phyloP scores from a whole-genome alignment of 352 stramenopile genomes.

The Globisporangium paddicum region DNA sequence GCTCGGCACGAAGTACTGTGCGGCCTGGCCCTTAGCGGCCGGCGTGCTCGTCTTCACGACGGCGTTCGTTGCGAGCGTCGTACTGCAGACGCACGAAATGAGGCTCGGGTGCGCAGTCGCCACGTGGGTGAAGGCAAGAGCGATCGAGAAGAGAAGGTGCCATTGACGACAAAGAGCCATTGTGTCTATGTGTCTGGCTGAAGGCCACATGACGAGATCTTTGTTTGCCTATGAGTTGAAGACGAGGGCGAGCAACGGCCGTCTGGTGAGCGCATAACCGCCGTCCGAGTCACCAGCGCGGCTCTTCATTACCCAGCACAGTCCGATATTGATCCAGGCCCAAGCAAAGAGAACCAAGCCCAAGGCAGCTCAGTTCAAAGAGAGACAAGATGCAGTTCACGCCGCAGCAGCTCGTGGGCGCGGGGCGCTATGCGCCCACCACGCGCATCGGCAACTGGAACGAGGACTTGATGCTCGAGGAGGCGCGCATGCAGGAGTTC shows the following conservation, averaged over 20 bases:
- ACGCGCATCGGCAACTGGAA: conserved; percentile 90
- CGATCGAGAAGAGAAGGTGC: neutral
- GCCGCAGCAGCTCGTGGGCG: conserved; percentile 85
- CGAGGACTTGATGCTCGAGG: conserved; percentile 86
- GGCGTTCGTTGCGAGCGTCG: conserved; percentile 47
- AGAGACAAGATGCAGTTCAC: conserved; percentile 76
- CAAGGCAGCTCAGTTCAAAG: neutral
- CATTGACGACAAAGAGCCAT: neutral
- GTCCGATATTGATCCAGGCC: neutral
- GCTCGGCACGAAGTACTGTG: conserved; percentile 50
- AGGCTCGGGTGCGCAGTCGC: conserved; percentile 46
- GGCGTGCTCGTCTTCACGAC: conserved; percentile 38
- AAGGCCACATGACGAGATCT: neutral
- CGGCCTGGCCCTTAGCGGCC: conserved; percentile 34
- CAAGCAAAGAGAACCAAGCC: neutral
- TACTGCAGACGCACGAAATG: conserved; percentile 71
- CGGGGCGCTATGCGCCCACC: conserved; percentile 66
- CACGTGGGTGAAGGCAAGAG: neutral
- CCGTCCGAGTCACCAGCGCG: neutral
- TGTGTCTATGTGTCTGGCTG: too few relatives aligned
- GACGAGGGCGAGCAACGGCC: neutral
- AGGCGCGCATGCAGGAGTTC: conserved; percentile 84
- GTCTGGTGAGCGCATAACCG: conserved; percentile 4
- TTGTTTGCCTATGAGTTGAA: neutral
- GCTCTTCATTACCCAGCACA: neutral